Base-by-base conservation (phyloP, 306 rosid species). In the Ammopiptanthus mongolicus region DNA sequence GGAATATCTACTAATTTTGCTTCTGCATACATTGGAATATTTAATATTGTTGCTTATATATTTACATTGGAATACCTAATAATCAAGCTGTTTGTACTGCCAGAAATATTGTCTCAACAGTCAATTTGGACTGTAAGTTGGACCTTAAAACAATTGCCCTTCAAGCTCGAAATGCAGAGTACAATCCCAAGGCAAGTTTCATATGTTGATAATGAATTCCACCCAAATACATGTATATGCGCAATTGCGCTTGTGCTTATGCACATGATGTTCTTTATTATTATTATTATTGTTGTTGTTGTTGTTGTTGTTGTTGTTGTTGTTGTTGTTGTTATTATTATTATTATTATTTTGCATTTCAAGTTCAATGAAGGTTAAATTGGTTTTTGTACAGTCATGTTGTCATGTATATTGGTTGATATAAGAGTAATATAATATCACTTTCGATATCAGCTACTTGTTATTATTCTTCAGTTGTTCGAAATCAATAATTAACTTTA, bases 101-200 rank as follows among this genome's bases (percentile, higher is more conserved):
- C 71, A 95, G 97, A 83, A 92, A 92, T 74, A 92, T 92, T 71
- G 99, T 95, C 65, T 95, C 99, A 48, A 95, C 99, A 0, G 99
- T 95, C 48, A 90, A 92, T 83, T 82, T 95, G 84, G 97, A 95
- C 74, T 92, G 97, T 84, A 95, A 90, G 83, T 82, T 95, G 86
- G 97, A 95, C 83, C 97, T 95, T 2, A 92, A 95, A 86, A 78
- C 91, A 66, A 95, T 95, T 79, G 97, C 97, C 5, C 85, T 90
- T 23, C 96, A 87, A 80, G 99, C 99, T 72, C 93, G 96, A 80
- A 95, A 92, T 81, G 97, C 99, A 17, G 97, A 95, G 85, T 95
- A 95, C 88, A 95, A 92, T 85, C 99, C 99, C 69, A 95, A 90
- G 93, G 98, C 84, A 86, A 58, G 90, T 80, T 42, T 63, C 23